Conservation (phyloP, 2,329 filamentous ascomycete genomes). For the Colletotrichum camelliae region DNA sequence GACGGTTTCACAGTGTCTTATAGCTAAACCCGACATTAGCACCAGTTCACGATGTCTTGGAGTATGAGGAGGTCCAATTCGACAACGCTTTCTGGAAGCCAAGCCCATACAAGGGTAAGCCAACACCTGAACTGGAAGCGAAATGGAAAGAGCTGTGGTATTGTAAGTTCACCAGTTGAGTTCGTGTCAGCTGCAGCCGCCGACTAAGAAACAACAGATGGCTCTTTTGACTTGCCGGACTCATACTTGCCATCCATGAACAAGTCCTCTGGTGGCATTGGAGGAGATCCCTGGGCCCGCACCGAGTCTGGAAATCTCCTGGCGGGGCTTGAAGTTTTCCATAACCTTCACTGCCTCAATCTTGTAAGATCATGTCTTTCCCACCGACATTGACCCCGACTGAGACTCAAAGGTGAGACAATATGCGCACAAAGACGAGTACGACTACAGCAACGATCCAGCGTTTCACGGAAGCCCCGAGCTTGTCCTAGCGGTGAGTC, state of each 20-base stretch:
- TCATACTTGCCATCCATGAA: not conserved
- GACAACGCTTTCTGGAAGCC: conserved; percentile 10
- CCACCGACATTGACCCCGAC: not conserved
- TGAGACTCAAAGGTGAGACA: conserved; percentile 28
- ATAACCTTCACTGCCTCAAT: conserved; percentile 59
- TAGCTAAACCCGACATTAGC: not conserved
- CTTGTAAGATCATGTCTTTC: conserved; percentile 34
- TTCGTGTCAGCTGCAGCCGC: not conserved
- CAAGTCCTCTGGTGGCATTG: not conserved
- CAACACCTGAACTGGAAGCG: not conserved
- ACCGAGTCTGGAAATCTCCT: not conserved
- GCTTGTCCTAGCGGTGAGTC: conserved; percentile 2
- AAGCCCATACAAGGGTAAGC: conserved; percentile 9
- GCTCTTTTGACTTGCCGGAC: conserved; percentile 4
- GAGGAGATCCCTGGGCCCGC: not conserved
- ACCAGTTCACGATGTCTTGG: not conserved
- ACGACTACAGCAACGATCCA: conserved; percentile 2
- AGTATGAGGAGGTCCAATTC: conserved; percentile 8
- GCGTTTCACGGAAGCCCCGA: conserved; percentile 2
- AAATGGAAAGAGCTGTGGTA: conserved; percentile 9
- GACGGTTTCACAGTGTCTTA: not conserved
- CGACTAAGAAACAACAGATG: not conserved
- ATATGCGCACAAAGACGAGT: conserved; percentile 1
- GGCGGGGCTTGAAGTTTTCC: conserved; percentile 59
- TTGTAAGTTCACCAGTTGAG: not conserved